Conservation (phyloP, 2,329 filamentous ascomycete species). For the Trichoderma sp. region DNA sequence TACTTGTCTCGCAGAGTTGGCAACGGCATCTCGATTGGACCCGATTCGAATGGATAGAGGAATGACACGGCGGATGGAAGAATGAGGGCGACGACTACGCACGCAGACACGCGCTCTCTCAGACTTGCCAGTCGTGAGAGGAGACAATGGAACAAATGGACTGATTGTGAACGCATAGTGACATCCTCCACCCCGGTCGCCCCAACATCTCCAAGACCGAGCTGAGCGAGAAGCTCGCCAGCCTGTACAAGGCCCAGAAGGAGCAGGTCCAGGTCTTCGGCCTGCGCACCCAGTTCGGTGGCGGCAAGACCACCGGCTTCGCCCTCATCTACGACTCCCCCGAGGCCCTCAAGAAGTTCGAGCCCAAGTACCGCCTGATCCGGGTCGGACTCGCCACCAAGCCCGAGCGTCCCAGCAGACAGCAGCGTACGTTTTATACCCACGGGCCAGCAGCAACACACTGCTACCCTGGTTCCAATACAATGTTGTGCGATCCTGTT, state of each 20-base stretch:
- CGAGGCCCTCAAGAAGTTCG: constrained; percentile 99
- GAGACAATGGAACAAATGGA: not conserved
- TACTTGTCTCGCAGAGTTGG: constrained; percentile 6
- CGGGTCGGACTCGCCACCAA: constrained; percentile 89
- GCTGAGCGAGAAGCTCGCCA: constrained; percentile 90
- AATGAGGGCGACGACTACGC: not conserved
- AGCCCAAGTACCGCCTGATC: constrained; percentile 96
- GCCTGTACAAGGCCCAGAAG: constrained; percentile 98
- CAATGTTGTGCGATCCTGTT: not conserved
- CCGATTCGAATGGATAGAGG: not conserved
- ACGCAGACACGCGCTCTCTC: not conserved
- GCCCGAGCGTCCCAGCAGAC: constrained; percentile 96
- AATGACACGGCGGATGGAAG: not conserved
- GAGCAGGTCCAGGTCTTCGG: constrained; percentile 98
- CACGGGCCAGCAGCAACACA: not conserved
- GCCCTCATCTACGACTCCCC: constrained; percentile 97
- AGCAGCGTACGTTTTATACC: constrained; percentile 81
- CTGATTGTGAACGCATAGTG: constrained; percentile 64
- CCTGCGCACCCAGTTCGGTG: constrained; percentile 98
- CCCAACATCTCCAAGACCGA: constrained; percentile 99
- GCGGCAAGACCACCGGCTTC: constrained; percentile 99
- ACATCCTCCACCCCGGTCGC: constrained; percentile 98
- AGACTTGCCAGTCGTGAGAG: not conserved
- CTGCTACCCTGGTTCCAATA: not conserved
- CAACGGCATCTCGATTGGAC: constrained; percentile 4